phyloP scores from a whole-genome alignment of 768 basidiomycete genomes.

The Trametes coccinea region DNA sequence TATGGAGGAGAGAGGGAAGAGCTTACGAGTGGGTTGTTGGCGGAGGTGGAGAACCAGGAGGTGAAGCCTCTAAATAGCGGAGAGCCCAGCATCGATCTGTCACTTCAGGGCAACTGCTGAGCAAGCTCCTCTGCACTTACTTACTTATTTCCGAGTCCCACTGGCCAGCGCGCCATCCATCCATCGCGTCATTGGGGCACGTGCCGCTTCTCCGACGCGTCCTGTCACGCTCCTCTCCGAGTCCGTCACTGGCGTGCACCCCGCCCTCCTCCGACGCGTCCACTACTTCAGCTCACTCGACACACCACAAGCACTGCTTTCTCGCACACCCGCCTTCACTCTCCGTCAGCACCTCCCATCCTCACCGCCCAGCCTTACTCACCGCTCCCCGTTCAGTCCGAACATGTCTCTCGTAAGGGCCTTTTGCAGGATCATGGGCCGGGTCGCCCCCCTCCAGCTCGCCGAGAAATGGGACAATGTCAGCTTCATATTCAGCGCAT shows the following conservation, averaged over 20 bases:
- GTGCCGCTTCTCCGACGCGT: slow-evolving; percentile 8
- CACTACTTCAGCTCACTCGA: background rate
- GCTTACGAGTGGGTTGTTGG: slow-evolving; percentile 27
- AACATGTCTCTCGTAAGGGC: slow-evolving; percentile 44
- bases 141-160: background rate
- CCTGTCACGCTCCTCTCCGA: slow-evolving; percentile 6
- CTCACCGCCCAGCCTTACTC: background rate
- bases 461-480: slow-evolving; percentile 97
- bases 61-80: slow-evolving; percentile 28
- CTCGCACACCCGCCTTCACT: background rate
- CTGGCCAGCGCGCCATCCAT: background rate
- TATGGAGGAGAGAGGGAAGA: slow-evolving; percentile 8
- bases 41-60: slow-evolving; percentile 15
- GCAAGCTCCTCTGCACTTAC: slow-evolving; percentile 4
- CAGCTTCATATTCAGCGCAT: slow-evolving; percentile 33
- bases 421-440: slow-evolving; percentile 71
- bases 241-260: background rate
- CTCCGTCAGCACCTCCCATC: background rate
- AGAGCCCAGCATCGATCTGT: slow-evolving; percentile 22
- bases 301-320: background rate
- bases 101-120: slow-evolving; percentile 5
- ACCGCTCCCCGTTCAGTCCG: background rate
- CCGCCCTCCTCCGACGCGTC: background rate
- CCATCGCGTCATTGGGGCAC: slow-evolving; percentile 19
- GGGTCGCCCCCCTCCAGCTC: slow-evolving; percentile 81